Evolutionary conservation across 2,329 filamentous ascomycete species (phyloP).

Genomic region (Paradendryphiella salina): DNA sequence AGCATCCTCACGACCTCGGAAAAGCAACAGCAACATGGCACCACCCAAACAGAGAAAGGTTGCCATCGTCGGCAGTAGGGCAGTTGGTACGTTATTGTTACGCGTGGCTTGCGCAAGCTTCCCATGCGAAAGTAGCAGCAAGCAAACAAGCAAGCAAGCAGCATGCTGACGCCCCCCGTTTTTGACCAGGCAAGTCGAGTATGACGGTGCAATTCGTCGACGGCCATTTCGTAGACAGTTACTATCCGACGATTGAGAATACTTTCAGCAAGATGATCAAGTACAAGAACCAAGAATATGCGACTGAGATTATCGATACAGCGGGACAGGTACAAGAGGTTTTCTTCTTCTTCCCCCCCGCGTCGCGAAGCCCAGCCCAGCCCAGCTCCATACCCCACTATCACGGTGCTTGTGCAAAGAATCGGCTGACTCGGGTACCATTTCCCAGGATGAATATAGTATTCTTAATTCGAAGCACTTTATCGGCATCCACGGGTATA

Average conservation of each 20-base stretch:
- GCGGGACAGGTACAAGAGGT: constrained; percentile 74
- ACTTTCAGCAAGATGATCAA: constrained; percentile 96
- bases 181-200: constrained; percentile 82
- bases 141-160: background rate
- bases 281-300: constrained; percentile 88
- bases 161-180: constrained; percentile 19
- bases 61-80: constrained; percentile 91
- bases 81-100: constrained; percentile 67
- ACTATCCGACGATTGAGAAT: constrained; percentile 99
- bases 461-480: constrained; percentile 99
- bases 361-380: constrained; percentile 14
- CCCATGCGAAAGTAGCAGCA: constrained; percentile 14
- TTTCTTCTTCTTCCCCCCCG: constrained; percentile 25
- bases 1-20: constrained; percentile 16
- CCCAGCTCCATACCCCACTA: constrained; percentile 22
- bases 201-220: constrained; percentile 97
- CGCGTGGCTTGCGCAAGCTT: constrained; percentile 19
- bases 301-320: constrained; percentile 97
- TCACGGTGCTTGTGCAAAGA: constrained; percentile 10
- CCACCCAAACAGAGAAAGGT: constrained; percentile 89
- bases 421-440: constrained; percentile 27
- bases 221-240: constrained; percentile 96
- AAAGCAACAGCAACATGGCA: constrained; percentile 57
- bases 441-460: constrained; percentile 85
- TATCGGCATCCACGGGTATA: constrained; percentile 97